Base-by-base conservation (phyloP, 1,284 basidiomycete species). In the Moesziomyces sp. region DNA sequence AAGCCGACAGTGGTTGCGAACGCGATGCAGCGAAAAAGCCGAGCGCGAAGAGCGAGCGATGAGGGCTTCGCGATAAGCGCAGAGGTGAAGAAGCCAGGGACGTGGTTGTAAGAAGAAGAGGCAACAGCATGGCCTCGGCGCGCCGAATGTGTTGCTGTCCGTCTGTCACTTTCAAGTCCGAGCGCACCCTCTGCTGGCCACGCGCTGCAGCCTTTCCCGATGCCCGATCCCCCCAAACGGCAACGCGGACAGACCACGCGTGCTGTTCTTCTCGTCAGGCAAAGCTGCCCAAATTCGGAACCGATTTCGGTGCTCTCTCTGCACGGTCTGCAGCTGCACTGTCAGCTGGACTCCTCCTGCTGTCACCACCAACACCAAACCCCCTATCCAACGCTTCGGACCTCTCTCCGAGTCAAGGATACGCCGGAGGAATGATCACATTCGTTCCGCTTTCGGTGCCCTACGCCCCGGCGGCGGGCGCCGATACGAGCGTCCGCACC, bases 401-500 rank as follows among this genome's bases (percentile, higher is more conserved):
- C 38, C 38, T 18, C 18, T 2, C 38, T 18, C 16, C 18, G 16
- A 40, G 13, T 14, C 13, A 16, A 14, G 5, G 16, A 40, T 8
- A 18, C 16, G 1, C 14, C 11, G 16, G 34, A 57, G 58, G 45
- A 47, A 80, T 80, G 78, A 77, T 80, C 57, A 69, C 77, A 16
- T 77, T 80, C 52, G 52, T 72, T 34, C 76, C 78, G 50, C 74
- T 80, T 23, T 76, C 76, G 47, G 78, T 75, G 30, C 76, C 76
- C 19, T 78, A 75, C 46, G 68, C 65, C 19, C 8, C 64, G 11
- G 61, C 52, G 14, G 61, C 52, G n/a, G 44, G 46, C 10, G 58
- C 51, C 46, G 49, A 59, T 19, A 46, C 44, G 30, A 54, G 48
- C 43, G 63, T 63, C 18, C 62, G 63, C 49, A 69, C 72, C 54